Base-by-base conservation (phyloP, 352 stramenopile genomes). In the Thraustochytrium striatum region DNA sequence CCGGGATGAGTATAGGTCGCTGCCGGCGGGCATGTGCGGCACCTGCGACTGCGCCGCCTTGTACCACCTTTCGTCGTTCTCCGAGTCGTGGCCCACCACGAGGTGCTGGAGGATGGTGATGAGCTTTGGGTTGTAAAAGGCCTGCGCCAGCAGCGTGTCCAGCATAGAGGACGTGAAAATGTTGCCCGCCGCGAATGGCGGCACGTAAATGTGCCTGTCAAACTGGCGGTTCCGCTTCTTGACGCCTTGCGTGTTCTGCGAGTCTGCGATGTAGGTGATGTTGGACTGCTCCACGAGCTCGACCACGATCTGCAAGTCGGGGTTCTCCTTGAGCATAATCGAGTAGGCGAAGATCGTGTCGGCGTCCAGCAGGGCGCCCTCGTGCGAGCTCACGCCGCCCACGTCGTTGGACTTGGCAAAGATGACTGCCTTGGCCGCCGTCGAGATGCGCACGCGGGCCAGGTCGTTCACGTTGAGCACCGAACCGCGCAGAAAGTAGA, bases 41-140 rank as follows among this genome's bases (percentile, higher is more conserved):
- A 33, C 25, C 11, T 33, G 43, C 3, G 11, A 21, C 7, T 28
- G n/a, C 0, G 16, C 53, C 13, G n/a, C 33, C 8, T 33, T 16
- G 16, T n/a, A 9, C 59, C 65, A 55, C 19, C 3, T 1, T 2
- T 30, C 19, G 25, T 16, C 32, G 8, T 38, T 19, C 30, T 73
- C 38, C 3, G 3, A 2, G 28, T 2, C 50, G 21, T 72, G 36
- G 30, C 72, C 72, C 5, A 72, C 50, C n/a, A 81, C 65, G 30
- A 81, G 72, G 41, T 69, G 57, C 13, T 78, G 13, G 21, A 82
- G 21, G 8, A 82, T 69, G 21, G 75, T 32, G 19, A 82, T 80
- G 47, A 82, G 55, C 47, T 68, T 55, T 8, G 32, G 52, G 69
- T 82, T 82, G 78, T 82, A 82, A 39, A 73, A 82, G 33, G 72